These are phyloP conservation scores for Clavispora carvajalis DNA, from an alignment of 805 yeast genomes.

Conservation along the genomic window DNA sequence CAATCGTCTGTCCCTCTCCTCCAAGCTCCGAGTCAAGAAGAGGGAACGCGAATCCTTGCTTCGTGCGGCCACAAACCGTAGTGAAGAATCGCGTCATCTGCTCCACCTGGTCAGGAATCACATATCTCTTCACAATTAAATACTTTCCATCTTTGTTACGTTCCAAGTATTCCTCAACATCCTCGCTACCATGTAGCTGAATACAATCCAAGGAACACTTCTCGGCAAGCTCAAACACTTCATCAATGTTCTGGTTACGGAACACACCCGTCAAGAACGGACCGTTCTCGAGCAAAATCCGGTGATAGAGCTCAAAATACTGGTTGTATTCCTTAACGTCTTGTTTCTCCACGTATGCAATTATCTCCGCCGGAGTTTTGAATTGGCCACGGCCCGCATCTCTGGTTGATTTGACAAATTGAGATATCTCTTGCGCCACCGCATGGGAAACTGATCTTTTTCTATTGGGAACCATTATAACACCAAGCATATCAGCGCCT, in stretches of 20 bases:
- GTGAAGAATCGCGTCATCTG: constrained; percentile 25
- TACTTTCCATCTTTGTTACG: constrained; percentile 33
- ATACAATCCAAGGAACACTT: constrained; percentile 64
- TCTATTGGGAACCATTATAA: constrained; percentile 81
- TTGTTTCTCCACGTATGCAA: constrained; percentile 10
- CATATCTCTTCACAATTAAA: constrained; percentile 72
- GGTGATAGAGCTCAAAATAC: constrained; percentile 26
- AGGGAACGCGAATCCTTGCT: constrained; percentile 45
- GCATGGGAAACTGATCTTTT: constrained; percentile 54
- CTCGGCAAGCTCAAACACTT: constrained; percentile 42
- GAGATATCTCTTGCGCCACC: constrained; percentile 25
- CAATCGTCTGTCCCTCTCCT: constrained; percentile 80
- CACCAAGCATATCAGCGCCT: constrained; percentile 78
- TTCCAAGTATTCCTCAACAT: constrained; percentile 47
- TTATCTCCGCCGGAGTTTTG: constrained; percentile 16
- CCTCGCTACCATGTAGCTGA: constrained; percentile 75
- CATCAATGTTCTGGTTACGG: constrained; percentile 69
- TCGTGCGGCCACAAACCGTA: neutral
- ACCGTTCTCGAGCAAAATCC: constrained; percentile 37
- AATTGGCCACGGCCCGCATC: constrained; percentile 12
- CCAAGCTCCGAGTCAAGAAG: constrained; percentile 85
- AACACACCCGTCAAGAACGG: constrained; percentile 87
- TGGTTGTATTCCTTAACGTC: constrained; percentile 14
- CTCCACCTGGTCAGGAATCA: constrained; percentile 48
- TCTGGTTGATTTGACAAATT: constrained; percentile 23